A percentile compares a stretch with the other conserved stretches of the same genome.
Evolutionary conservation across 192 early-diverging fungal genomes (phyloP).

Genomic region (Obelidium mucronatum): DNA sequence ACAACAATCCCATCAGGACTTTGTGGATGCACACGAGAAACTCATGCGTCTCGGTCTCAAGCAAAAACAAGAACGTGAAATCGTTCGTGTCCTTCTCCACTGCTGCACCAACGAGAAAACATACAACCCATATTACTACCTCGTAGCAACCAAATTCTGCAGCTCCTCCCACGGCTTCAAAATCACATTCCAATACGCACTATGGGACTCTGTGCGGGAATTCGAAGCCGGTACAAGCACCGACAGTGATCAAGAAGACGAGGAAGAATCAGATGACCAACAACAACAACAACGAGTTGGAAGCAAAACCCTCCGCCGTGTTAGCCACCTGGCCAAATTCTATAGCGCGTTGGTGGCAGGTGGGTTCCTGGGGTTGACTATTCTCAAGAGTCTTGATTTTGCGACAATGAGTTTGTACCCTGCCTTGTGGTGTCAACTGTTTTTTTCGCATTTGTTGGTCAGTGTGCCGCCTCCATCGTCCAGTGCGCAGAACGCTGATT

Average conservation of each 20-base stretch:
- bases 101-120: slow-evolving; percentile 87
- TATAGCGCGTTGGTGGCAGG: slow-evolving; percentile 81
- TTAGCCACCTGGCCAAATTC: slow-evolving; percentile 86
- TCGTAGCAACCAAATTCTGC: slow-evolving; percentile 85
- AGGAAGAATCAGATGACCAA: slow-evolving; percentile 58
- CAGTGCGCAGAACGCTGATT: slow-evolving; percentile 21
- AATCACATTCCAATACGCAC: slow-evolving; percentile 91
- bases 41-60: slow-evolving; percentile 84
- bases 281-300: no score
- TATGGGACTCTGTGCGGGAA: slow-evolving; percentile 84
- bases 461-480: slow-evolving; percentile 9
- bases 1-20: slow-evolving; percentile 66
- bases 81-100: slow-evolving; percentile 89
- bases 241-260: slow-evolving; percentile 65
- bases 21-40: slow-evolving; percentile 89
- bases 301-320: slow-evolving; percentile 64
- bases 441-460: slow-evolving; percentile 70
- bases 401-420: slow-evolving; percentile 67
- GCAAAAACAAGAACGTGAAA: slow-evolving; percentile 94
- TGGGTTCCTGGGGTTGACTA: slow-evolving; percentile 74
- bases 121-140: slow-evolving; percentile 94
- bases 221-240: slow-evolving; percentile 80
- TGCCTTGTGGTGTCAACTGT: slow-evolving; percentile 72
- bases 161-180: slow-evolving; percentile 77
- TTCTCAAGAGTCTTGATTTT: slow-evolving; percentile 81